A percentile compares a stretch with the other conserved stretches of the same genome.
Evolutionary conservation across 2,329 filamentous ascomycete genomes (phyloP).

Genomic region (Tolypocladium sp.): DNA sequence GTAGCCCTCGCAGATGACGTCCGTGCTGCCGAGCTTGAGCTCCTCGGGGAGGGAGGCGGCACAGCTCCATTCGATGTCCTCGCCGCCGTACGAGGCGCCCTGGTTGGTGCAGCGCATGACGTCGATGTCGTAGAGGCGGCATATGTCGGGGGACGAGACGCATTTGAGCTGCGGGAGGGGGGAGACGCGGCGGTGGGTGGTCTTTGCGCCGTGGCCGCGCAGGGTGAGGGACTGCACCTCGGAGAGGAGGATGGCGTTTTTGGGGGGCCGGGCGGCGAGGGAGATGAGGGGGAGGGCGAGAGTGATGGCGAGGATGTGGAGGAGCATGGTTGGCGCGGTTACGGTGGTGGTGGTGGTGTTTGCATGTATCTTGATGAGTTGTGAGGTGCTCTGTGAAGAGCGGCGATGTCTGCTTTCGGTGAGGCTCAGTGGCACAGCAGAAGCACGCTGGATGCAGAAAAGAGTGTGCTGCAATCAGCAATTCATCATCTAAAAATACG

Average conservation of each 20-base stretch:
- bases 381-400: neutral
- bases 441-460: neutral
- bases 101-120: conserved; percentile 85
- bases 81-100: conserved; percentile 65
- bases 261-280: conserved; percentile 23
- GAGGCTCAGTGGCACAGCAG: neutral
- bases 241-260: conserved; percentile 47
- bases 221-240: conserved; percentile 71
- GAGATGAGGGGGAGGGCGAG: conserved; percentile 15
- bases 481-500: neutral
- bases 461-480: neutral
- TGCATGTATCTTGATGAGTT: neutral
- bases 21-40: conserved; percentile 69
- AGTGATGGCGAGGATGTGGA: conserved; percentile 10
- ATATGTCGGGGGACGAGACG: conserved; percentile 54
- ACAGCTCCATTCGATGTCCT: conserved; percentile 91
- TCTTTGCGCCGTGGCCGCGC: conserved; percentile 51
- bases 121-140: conserved; percentile 64
- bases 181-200: conserved; percentile 65
- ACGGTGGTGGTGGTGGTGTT: neutral
- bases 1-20: conserved; percentile 92
- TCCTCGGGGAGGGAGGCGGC: conserved; percentile 51
- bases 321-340: conserved; percentile 14
- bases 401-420: neutral
- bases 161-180: conserved; percentile 75